Base-by-base conservation (phyloP, 257 asterid species). In the Przewalskia tangutica region DNA sequence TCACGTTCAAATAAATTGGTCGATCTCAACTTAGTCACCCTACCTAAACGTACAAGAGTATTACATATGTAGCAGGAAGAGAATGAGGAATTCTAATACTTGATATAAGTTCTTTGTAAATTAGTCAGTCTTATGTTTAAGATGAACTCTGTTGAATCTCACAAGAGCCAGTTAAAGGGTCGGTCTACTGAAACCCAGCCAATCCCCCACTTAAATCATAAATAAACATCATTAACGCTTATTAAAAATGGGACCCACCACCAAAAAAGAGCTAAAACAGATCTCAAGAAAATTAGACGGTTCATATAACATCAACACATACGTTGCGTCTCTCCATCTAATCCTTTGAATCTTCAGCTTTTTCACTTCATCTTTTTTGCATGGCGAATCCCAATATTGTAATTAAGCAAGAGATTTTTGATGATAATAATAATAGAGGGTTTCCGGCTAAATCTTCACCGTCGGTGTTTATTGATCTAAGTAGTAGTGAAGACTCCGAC, bases 381-480 rank as follows among this genome's bases (percentile, higher is more conserved):
- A 80, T 80, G 83, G 83, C 54, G 77, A 80, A 80, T 62, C 60
- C 77, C 6, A 63, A 80, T 32, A 8, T 48, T 81, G 65, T 20
- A 53, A 55, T 83, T 63, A 83, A 83, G 42, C 65, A 77, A 65
- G 82, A 83, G 51, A 4, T 77, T 17, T 11, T 77, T 3, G 82
- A 82, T 34, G 54, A 70, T 77, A 53, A 11, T n/a, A 17, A 38
- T 38, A 38, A 38, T 38, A 38, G 11, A 7, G n/a, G 40, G 64
- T 20, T 46, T 6, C 27, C 82, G 17, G 27, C 5, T n/a, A 23
- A 11, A 13, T 32, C 55, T n/a, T 55, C 68, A 12, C 51, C 81
- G 48, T 55, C 82, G 9, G 60, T 79, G 17, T 44, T 84, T 23
- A 87, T 87, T 50, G 86, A 82, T 83, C 85, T 87, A 40, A 84